A percentile compares a stretch with the other conserved stretches of the same genome.
phyloP scores from a whole-genome alignment of 2,329 filamentous ascomycete genomes.

The Cladosporium colombiae region DNA sequence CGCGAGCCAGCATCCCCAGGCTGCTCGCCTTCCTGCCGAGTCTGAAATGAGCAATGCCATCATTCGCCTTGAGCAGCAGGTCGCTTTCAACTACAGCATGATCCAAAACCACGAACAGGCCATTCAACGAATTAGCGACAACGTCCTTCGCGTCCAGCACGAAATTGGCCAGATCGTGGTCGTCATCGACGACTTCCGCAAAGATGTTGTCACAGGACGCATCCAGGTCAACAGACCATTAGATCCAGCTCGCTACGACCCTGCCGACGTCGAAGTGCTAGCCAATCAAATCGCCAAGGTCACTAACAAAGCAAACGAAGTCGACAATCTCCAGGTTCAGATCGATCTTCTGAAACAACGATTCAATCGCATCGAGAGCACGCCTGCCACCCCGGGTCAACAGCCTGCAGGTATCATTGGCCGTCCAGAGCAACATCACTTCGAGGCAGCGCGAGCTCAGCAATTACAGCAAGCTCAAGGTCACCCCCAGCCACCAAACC shows the following conservation, averaged over 20 bases:
- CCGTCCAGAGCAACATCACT: slow-evolving; percentile 13
- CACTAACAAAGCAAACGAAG: slow-evolving; percentile 47
- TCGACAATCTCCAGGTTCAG: slow-evolving; percentile 50
- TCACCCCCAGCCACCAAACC: slow-evolving; percentile 1
- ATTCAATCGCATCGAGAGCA: slow-evolving; percentile 39
- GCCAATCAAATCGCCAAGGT: slow-evolving; percentile 44
- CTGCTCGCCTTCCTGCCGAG: slow-evolving; percentile 2
- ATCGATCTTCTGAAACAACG: slow-evolving; percentile 52
- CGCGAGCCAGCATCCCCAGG: slow-evolving; percentile 16
- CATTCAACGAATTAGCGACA: slow-evolving; percentile 44
- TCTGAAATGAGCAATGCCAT: slow-evolving; percentile 8
- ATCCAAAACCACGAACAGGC: slow-evolving; percentile 44
- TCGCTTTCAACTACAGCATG: slow-evolving; percentile 48
- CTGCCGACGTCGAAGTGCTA: slow-evolving; percentile 47
- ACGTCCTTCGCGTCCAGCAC: slow-evolving; percentile 42
- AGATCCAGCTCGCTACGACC: slow-evolving; percentile 30
- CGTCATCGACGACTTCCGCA: slow-evolving; percentile 39
- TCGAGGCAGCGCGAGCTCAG: slow-evolving; percentile 7
- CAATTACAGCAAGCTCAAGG: slow-evolving; percentile 14
- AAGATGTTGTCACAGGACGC: slow-evolving; percentile 38
- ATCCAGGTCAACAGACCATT: slow-evolving; percentile 19
- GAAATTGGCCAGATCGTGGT: slow-evolving; percentile 41
- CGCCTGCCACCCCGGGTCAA: slow-evolving; percentile 9
- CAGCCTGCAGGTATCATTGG: slow-evolving; percentile 3
- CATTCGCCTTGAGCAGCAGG: slow-evolving; percentile 49